These are phyloP conservation scores for Candida broadrunensis DNA, from an alignment of 805 yeast genomes.

Conservation along the genomic window DNA sequence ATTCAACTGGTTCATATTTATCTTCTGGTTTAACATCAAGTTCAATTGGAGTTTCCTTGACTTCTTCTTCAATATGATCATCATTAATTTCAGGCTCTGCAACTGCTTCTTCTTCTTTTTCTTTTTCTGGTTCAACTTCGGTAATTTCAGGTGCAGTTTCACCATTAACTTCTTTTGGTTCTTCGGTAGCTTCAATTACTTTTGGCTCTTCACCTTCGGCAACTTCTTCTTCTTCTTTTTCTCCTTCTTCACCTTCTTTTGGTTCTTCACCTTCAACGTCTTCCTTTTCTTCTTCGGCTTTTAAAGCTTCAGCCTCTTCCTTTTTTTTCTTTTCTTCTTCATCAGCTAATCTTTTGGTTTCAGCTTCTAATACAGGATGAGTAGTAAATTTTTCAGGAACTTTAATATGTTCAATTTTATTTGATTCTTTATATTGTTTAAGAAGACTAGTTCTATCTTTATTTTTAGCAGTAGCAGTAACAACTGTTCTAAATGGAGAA, in stretches of 20 bases:
- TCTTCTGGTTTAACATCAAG: slow-evolving; percentile 29
- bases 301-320: slow-evolving; percentile 18
- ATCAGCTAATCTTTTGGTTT: slow-evolving; percentile 17
- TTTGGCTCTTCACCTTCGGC: slow-evolving; percentile 9
- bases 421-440: slow-evolving; percentile 32
- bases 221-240: slow-evolving; percentile 8
- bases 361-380: slow-evolving; percentile 37
- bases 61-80: slow-evolving; percentile 25
- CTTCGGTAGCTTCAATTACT: slow-evolving; percentile 6
- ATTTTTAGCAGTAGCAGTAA: slow-evolving; percentile 8
- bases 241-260: slow-evolving; percentile 21
- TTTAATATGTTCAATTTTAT: slow-evolving; percentile 27
- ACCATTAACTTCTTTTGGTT: slow-evolving; percentile 4
- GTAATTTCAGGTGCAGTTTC: slow-evolving; percentile 4
- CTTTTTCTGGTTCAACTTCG: slow-evolving; percentile 14
- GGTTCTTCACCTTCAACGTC: slow-evolving; percentile 7
- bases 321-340: slow-evolving; percentile 11
- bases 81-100: slow-evolving; percentile 17
- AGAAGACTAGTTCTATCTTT: slow-evolving; percentile 25
- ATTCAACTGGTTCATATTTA: slow-evolving; percentile 31
- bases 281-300: slow-evolving; percentile 11
- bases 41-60: slow-evolving; percentile 32
- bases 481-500: slow-evolving; percentile 35
- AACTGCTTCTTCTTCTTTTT: slow-evolving; percentile 6
- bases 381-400: slow-evolving; percentile 40